A percentile compares a stretch with the other conserved stretches of the same genome.
These are phyloP conservation scores for Dipteronia dyeriana DNA, from an alignment of 345 rosid genomes.

Conservation along the genomic window DNA sequence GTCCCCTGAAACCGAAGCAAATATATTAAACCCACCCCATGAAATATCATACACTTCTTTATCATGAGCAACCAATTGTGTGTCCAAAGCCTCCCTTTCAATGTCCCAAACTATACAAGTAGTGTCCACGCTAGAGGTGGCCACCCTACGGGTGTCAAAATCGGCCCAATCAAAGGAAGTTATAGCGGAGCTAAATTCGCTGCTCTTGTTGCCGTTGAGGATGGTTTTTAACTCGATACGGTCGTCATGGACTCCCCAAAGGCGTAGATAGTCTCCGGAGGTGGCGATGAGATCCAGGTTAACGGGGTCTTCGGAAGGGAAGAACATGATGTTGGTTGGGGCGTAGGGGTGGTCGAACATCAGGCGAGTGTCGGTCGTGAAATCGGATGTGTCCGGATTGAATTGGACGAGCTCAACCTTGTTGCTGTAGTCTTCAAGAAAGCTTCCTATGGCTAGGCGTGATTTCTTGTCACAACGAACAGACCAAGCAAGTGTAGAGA, in stretches of 20 bases:
- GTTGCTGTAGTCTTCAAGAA: constrained; percentile 52
- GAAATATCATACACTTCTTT: constrained; percentile 64
- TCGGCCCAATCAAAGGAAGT: constrained; percentile 70
- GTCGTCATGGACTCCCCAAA: constrained; percentile 58
- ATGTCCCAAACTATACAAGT: constrained; percentile 63
- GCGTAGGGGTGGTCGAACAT: constrained; percentile 64
- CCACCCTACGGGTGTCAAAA: constrained; percentile 46
- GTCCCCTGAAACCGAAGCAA: constrained; percentile 62
- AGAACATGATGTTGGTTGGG: constrained; percentile 59
- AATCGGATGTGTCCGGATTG: constrained; percentile 34
- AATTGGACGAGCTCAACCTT: constrained; percentile 56
- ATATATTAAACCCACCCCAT: constrained; percentile 57
- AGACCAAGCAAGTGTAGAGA: constrained; percentile 60
- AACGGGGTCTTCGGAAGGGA: constrained; percentile 46
- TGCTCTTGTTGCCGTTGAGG: constrained; percentile 41
- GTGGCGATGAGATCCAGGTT: constrained; percentile 49
- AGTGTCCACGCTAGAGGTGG: constrained; percentile 46
- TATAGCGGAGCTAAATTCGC: constrained; percentile 51
- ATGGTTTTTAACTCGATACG: constrained; percentile 46
- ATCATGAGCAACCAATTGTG: constrained; percentile 62
- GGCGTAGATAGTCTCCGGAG: constrained; percentile 57
- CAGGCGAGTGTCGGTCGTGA: constrained; percentile 46
- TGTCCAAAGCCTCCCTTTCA: constrained; percentile 41
- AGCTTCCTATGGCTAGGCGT: constrained; percentile 61
- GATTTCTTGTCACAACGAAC: constrained; percentile 36